Base-by-base conservation (phyloP, 257 asterid genomes). In the Lycium ferocissimum region DNA sequence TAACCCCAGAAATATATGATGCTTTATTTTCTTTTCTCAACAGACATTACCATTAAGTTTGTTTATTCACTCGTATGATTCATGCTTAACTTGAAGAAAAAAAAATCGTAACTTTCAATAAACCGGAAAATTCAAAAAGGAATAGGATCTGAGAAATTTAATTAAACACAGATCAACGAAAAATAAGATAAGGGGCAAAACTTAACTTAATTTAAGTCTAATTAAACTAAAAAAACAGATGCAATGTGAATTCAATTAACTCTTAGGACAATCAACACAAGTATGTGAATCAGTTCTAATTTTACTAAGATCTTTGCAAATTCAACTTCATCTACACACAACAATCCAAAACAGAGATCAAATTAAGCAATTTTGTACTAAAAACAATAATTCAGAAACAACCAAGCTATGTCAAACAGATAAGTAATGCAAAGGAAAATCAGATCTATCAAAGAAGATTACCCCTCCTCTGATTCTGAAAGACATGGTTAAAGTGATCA, bases 391-490 rank as follows among this genome's bases (percentile, higher is more conserved):
- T n/a, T 73, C 18, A 20, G 59, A 47, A 73, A 4, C 0, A 56
- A 56, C 18, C 5, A 4, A 7, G 8, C 33, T 26, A 26, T 26
- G 33, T 10, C 15, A 72, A 72, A 72, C 58, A 45, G 58, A 45
- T n/a, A 47, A 45, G 80, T 47, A 20, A 73, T 73, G 80, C 80
- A 73, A 73, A 20, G 80, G 15, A 26, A 82, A 65, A 63, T 58
- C 56, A 81, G 51, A 81, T 58, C 84, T 26, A 18, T 38, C 40
- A 47, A 73, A n/a, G 6, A 61, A 49, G 20, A 22, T 82, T 66
- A 82, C 85, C 79, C 85, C 85, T 47, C 61, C 61, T 51, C 61
- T 47, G 61, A 73, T 73, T 73, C 20, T 82, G 65, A 45, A 66
- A 82, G 85, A 82, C 85, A 82, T 82, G 18, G 7, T 35, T 65